Evolutionary conservation across 2,329 filamentous ascomycete genomes (phyloP).

Genomic region (Ascochyta pisi): DNA sequence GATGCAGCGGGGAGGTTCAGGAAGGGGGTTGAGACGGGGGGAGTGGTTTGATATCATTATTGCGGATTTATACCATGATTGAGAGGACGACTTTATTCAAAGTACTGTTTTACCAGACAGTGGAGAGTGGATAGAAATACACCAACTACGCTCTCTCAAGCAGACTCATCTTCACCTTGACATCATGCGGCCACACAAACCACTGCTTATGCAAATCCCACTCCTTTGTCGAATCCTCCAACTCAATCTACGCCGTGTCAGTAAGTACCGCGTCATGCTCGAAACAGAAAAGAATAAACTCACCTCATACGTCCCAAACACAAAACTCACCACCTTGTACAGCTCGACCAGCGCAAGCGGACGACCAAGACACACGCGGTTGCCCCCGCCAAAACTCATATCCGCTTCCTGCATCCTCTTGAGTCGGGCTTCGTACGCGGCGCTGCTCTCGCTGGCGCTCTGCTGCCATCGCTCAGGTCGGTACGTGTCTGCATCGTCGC

Average conservation of each 20-base stretch:
- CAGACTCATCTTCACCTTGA: slow-evolving; percentile 35
- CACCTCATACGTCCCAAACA: slow-evolving; percentile 55
- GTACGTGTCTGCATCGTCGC: slow-evolving; percentile 27
- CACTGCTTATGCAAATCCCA: slow-evolving; percentile 52
- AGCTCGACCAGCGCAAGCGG: slow-evolving; percentile 41
- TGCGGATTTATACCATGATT: no score
- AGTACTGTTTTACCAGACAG: no score
- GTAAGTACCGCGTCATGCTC: no score
- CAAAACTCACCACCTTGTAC: slow-evolving; percentile 61
- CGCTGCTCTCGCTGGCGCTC: slow-evolving; percentile 19
- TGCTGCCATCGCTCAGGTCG: slow-evolving; percentile 46
- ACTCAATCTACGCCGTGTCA: slow-evolving; percentile 37
- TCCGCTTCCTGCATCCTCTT: slow-evolving; percentile 46
- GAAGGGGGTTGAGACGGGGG: no score
- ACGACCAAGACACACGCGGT: slow-evolving; percentile 38
- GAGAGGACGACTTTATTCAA: no score
- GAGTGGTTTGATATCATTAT: no score
- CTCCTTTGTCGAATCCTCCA: slow-evolving; percentile 46
- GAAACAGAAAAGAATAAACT: slow-evolving; percentile 20
- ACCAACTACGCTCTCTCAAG: slow-evolving; percentile 2
- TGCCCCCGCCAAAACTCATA: slow-evolving; percentile 41
- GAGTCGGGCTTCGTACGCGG: slow-evolving; percentile 26
- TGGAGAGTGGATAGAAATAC: no score
- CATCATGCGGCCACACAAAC: slow-evolving; percentile 50
- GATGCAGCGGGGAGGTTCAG: no score